These are phyloP conservation scores for Thecaphora thlaspeos DNA, from an alignment of 1,284 basidiomycete species.

Conservation along the genomic window DNA sequence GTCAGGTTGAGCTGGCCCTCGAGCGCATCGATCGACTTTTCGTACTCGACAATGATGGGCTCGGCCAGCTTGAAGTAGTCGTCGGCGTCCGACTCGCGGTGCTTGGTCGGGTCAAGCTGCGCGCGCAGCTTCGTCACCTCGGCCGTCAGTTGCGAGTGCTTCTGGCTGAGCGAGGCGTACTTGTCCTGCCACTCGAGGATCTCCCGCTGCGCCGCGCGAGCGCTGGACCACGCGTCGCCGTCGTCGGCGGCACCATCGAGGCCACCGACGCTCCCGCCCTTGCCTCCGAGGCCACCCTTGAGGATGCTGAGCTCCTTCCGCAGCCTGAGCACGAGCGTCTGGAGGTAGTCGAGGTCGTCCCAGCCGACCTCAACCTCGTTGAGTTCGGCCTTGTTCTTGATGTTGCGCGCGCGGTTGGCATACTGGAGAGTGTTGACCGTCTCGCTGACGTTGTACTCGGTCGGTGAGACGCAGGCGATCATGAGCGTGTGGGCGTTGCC, in stretches of 20 bases:
- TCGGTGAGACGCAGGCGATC: slow-evolving; percentile 96
- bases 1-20: slow-evolving; percentile 90
- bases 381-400: slow-evolving; percentile 88
- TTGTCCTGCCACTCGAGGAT: slow-evolving; percentile 74
- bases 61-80: slow-evolving; percentile 95
- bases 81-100: slow-evolving; percentile 60
- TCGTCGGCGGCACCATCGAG: slow-evolving; percentile 20
- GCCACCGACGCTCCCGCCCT: neutral
- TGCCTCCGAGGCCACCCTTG: slow-evolving; percentile 63
- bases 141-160: slow-evolving; percentile 79
- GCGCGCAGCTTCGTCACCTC: slow-evolving; percentile 67
- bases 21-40: slow-evolving; percentile 91
- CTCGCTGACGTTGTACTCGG: slow-evolving; percentile 91
- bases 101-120: slow-evolving; percentile 48
- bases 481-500: slow-evolving; percentile 97
- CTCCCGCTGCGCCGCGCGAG: slow-evolving; percentile 62
- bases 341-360: slow-evolving; percentile 96
- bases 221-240: slow-evolving; percentile 19
- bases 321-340: slow-evolving; percentile 63
- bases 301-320: slow-evolving; percentile 79
- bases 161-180: slow-evolving; percentile 78
- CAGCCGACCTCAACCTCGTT: slow-evolving; percentile 96
- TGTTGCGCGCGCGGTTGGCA: slow-evolving; percentile 93
- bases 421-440: slow-evolving; percentile 98
- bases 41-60: slow-evolving; percentile 92